Evolutionary conservation across 1,284 basidiomycete species (phyloP).

Genomic region (Boletus semigastroideus): DNA sequence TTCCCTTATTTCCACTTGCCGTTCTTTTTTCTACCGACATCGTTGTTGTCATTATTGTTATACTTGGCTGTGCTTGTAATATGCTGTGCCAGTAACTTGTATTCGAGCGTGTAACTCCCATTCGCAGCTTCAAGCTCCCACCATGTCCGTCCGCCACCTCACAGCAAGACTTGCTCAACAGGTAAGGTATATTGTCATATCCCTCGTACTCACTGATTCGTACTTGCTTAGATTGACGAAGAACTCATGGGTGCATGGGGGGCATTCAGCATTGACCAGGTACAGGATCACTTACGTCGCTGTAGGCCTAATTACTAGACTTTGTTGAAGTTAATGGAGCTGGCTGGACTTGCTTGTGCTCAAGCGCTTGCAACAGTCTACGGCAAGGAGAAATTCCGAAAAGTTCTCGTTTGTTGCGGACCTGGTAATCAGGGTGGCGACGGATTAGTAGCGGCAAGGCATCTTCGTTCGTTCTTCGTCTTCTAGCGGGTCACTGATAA

Average conservation of each 20-base stretch:
- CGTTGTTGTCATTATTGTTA: conserved; percentile 6
- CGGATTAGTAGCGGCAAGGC: conserved; percentile 93
- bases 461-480: conserved; percentile 63
- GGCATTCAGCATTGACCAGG: conserved; percentile 91
- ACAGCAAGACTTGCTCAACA: conserved; percentile 81
- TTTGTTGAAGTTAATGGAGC: conserved; percentile 83
- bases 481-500: neutral
- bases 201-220: neutral
- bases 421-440: conserved; percentile 98
- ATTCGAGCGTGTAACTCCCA: too few species aligned
- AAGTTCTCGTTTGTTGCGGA: conserved; percentile 91
- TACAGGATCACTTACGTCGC: conserved; percentile 23
- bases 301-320: neutral
- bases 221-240: conserved; percentile 72
- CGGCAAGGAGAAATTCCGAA: conserved; percentile 59
- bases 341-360: conserved; percentile 96
- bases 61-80: conserved; percentile 7
- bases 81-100: neutral
- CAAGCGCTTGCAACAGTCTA: conserved; percentile 83
- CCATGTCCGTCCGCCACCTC: conserved; percentile 74
- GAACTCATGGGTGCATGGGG: conserved; percentile 85
- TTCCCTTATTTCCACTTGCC: neutral
- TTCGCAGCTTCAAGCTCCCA: neutral
- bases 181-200: conserved; percentile 39
- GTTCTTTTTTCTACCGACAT: neutral